These are phyloP conservation scores for Verticillium isaacii DNA, from an alignment of 2,329 filamentous ascomycete species.

Conservation along the genomic window DNA sequence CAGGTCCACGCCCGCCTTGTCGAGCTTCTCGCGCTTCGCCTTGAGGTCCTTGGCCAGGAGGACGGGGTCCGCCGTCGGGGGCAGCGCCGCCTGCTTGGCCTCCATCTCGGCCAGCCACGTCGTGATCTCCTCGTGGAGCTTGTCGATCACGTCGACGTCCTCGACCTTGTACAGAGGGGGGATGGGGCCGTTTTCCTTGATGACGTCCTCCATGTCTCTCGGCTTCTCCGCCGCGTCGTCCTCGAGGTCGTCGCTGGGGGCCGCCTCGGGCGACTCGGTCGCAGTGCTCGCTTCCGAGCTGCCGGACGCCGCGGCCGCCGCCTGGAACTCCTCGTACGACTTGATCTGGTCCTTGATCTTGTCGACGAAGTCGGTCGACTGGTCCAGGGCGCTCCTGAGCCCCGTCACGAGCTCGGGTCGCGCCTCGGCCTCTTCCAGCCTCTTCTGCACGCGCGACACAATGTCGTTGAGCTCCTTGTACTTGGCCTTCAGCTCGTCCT, in stretches of 20 bases:
- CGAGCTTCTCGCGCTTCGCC: conserved; percentile 64
- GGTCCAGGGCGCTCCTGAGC: conserved; percentile 66
- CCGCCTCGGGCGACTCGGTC: conserved; percentile 40
- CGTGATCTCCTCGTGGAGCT: conserved; percentile 55
- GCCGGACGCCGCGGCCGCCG: conserved; percentile 39
- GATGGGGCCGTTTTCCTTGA: conserved; percentile 44
- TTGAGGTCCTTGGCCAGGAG: conserved; percentile 69
- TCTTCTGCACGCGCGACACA: conserved; percentile 69
- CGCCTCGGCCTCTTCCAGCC: conserved; percentile 66
- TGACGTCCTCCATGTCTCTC: conserved; percentile 37
- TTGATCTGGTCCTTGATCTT: conserved; percentile 66
- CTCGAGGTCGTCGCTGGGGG: conserved; percentile 61
- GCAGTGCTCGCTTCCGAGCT: conserved; percentile 31
- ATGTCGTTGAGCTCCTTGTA: conserved; percentile 74
- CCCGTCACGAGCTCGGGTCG: conserved; percentile 65
- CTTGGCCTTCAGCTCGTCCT: conserved; percentile 69
- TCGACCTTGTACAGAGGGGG: conserved; percentile 67
- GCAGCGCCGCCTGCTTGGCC: conserved; percentile 65
- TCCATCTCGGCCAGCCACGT: conserved; percentile 74
- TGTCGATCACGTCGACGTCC: conserved; percentile 64
- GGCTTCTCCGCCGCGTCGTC: conserved; percentile 54
- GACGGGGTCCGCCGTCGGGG: conserved; percentile 67
- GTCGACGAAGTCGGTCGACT: conserved; percentile 65
- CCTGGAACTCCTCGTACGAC: conserved; percentile 60
- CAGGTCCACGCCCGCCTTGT: conserved; percentile 64